Base-by-base conservation (phyloP, 768 basidiomycete genomes). In the Amanita pseudoporphyria region DNA sequence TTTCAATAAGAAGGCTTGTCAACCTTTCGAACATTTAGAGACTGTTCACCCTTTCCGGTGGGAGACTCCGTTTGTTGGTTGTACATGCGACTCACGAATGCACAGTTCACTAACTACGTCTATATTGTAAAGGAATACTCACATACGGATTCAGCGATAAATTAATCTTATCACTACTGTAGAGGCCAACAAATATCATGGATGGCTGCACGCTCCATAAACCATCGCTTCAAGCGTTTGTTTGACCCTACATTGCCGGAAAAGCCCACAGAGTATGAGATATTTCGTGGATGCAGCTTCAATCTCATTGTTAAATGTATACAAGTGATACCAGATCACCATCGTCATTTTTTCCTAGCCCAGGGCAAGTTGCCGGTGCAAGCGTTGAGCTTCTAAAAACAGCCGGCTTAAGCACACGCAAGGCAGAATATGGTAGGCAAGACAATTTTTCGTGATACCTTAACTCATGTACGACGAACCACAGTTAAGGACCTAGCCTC, bases 101-200 rank as follows among this genome's bases (percentile, higher is more conserved):
- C 47, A 39, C 47, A 87, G 84, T 37, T 82, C 87, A 1, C 71
- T 91, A 21, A 74, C 77, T 21, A 76, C 76, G 4, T 86, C 84
- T 28, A 88, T 91, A 49, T 62, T 91, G 74, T 88, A 66, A 65
- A 14, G 1, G 9, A 22, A 32, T 31, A 30, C 19, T 13, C 10
- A 24, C 3, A 14, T 36, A 10, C 36, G 26, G 26, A 28, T 1
- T 39, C 1, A 47, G 7, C 47, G 24, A 44, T 47, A 18, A 40
- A 24, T 16, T 44, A 32, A 38, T 26, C 14, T 18, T 44, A 35
- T 18, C n/a, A 22, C 19, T 19, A n/a, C 22, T 48, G 3, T 51
- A 85, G 84, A 33, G 82, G 77, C 4, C 85, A 87, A 62, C 87
- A 92, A 60, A 87, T 92, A 19, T 89, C 87, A 1, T 90, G 86